Base-by-base conservation (phyloP, 176 grass and related monocot genomes). In the Pontederia paniculata region DNA sequence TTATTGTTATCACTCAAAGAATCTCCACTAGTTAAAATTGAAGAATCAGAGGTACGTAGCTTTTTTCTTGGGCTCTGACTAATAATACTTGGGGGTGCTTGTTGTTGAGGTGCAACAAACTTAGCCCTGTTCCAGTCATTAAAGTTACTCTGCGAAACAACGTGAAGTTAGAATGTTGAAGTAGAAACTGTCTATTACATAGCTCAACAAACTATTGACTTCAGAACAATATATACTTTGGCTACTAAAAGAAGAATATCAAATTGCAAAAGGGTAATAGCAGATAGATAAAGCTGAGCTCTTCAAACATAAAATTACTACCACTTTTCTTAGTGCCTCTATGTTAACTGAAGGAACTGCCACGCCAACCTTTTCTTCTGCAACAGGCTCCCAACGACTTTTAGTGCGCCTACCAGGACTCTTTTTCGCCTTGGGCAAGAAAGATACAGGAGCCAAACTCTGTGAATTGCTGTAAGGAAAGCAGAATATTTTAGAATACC, bases 351-450 rank as follows among this genome's bases (percentile, higher is more conserved):
- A 63, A 67, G 85, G 78, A 13, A 60, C 77, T 73, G 83, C 81
- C 63, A 79, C 74, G 25, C 45, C 45, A 74, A 80, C 62, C 10
- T 74, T 81, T 71, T 79, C 81, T 48, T 83, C 82, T 21, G 65
- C 71, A 73, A 76, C 67, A 83, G 91, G 79, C 49, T 89, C 91
- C 91, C 91, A 97, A 63, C 91, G 84, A 71, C 86, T 97, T 86
- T 87, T 97, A 42, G 54, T 57, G 28, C 86, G 77, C 75, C 75
- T 82, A 62, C 52, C 75, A 70, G 73, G 72, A 23, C 75, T 68
- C 59, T 71, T 71, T 54, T 64, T 72, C 70, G 67, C 58, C 52
- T 17, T 58, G 17, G 65, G 57, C 44, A 66, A 87, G 50, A 18
- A 52, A 44, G 57, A 44, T 84, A 73, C 50, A 64, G 65, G 61